Base-by-base conservation (phyloP, 2,329 filamentous ascomycete species). In the Fusarium sp. region DNA sequence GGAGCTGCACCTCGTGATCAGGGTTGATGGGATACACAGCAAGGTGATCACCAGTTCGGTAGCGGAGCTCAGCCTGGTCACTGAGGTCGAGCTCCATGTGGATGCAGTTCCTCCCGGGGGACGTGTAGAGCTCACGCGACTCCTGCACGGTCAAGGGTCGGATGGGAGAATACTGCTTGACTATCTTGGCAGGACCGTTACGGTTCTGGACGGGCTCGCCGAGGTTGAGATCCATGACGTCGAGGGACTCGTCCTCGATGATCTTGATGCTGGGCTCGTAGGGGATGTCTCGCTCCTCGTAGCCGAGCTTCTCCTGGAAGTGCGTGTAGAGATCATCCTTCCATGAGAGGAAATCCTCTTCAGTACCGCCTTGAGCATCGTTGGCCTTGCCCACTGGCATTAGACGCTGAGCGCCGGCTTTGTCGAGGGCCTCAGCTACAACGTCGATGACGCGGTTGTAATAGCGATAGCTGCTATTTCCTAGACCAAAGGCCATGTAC, bases 21-120 rank as follows among this genome's bases (percentile, higher is more conserved):
- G 83, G 75, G 62, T 85, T 85, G n/a, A 77, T 78, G 2, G 84
- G 83, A 73, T 80, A 85, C 1, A 85, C 67, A 16, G 80, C 81
- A 17, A 85, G 61, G 62, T 85, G 82, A 42, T 85, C 84, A 1
- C 84, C 83, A 2, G 84, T 84, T 56, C 79, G 74, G 70, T 85
- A 85, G 6, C 69, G 72, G 29, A 83, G 70, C 12, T 79, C 72
- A 1, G 76, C 70, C 10, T 77, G 65, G 64, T 36, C 72, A 17
- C 55, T 68, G 11, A 84, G 75, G 59, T 84, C 82, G 8, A 85
- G 67, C 31, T 85, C 83, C 58, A 85, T 75, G 62, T 84, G 65
- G 10, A 80, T 33, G 35, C 78, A 85, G 49, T 79, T 80, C 24
- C 80, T 71, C 35, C 71, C 63, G 11, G 64, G 71, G 24, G 33